Base-by-base conservation (phyloP, 257 asterid genomes). In the Solanum pennellii region DNA sequence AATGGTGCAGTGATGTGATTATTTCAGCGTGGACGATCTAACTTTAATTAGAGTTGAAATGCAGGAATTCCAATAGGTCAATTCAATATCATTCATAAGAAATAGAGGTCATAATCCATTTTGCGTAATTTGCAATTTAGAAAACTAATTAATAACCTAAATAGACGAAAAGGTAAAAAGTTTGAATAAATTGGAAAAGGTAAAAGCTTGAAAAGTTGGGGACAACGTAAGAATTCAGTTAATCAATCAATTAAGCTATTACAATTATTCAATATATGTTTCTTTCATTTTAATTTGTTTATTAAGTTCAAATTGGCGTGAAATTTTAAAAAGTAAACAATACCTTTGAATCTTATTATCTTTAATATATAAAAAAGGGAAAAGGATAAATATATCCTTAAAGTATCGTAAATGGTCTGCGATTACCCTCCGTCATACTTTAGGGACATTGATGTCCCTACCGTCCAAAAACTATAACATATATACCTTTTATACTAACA, bases 151-250 rank as follows among this genome's bases (percentile, higher is more conserved):
- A 49, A 80, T 0, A 80, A 47, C 68, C 27, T 80, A 27, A 47
- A 47, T 9, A 16, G 6, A 80, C 84, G 65, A 47, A 80, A 79
- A 79, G 66, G 25, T 12, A 25, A 79, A 79, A 79, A 79, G 83
- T 76, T 29, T 21, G 68, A 60, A 21, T 9, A 21, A 8, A 3
- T 60, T 23, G 13, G 27, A 15, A 15, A 49, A 47, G 1, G 59
- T 5, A 49, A 49, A 49, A 15, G 20, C 20, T 7, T 49, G 21
- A 20, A 49, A 49, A 49, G 6, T 49, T 15, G 2, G 27, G 69
- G 66, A 59, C 0, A 9, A 21, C 10, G 0, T 21, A 60, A 60
- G 0, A 23, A 10, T 23, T 60, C 3, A 60, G 7, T 23, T 23
- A 23, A 9, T 23, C 29, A 62, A 62, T 62, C 2, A 62, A 10